Base-by-base conservation (phyloP, 768 basidiomycete species). In the Kwoniella bestiolae region DNA sequence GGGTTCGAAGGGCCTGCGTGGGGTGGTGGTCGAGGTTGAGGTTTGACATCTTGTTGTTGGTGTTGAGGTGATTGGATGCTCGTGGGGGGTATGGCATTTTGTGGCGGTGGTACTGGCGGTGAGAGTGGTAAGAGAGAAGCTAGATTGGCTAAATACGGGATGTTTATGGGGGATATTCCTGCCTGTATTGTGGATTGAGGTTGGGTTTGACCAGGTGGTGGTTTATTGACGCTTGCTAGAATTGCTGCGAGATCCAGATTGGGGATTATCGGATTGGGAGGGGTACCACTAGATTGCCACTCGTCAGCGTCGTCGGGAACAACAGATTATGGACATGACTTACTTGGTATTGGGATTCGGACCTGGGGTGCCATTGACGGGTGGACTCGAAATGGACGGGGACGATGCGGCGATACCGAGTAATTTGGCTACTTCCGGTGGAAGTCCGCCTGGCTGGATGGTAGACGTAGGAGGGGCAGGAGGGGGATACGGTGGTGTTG, bases 361-460 rank as follows among this genome's bases (percentile, higher is more conserved):
- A 2, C 21, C 18, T 31, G 32, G 32, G 7, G 25, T 18, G 25
- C 6, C 29, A 25, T 25, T 34, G 41, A 2, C 4, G 18, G 59
- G 34, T 25, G 63, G 44, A 52, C 59, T 45, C 4, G 34, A 44
- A 32, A 55, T 41, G 25, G 56, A 28, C 16, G 41, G 44, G 14
- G 56, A 18, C 21, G 38, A 41, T 18, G 38, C 38, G 12, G 41
- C 44, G 25, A 75, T 66, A 14, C 76, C 76, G 8, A 77, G 63
- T 31, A 77, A 46, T 47, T 74, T 74, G 32, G 60, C 63, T 23
- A 77, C 71, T 50, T 74, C 71, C 12, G 73, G 67, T 34, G 76
- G 76, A 41, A 77, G 32, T 18, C 53, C 41, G 23, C 56, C 63
- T 61, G 34, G 49, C 3, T 61, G 49, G 9, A 21, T 61, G 29